Evolutionary conservation across 2,329 filamentous ascomycete species (phyloP), one percentile per base, ranked within the genome.

Genomic region (Aureobasidium sp.): DNA sequence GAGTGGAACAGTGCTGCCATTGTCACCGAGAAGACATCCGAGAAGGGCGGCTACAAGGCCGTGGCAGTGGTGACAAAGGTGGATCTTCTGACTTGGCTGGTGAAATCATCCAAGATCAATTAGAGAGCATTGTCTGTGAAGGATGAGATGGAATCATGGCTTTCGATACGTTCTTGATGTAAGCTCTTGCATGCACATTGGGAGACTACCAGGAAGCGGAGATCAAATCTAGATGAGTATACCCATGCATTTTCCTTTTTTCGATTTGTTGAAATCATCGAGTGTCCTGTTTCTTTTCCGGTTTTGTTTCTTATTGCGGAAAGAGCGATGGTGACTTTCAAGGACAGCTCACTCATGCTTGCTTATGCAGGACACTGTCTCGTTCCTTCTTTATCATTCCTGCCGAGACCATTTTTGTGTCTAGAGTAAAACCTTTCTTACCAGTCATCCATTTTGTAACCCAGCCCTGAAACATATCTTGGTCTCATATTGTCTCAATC

Each of bases 1-100:
- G 90, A 97, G 73, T 97, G 93, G 90, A 97, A 98, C 71, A 93
- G 87, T 61, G 91, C 93, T 0, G 93, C 93, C 0, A 83, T 98
- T 44, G 89, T 98, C 3, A 98, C 91, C 0, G 90, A 97, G 69
- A 78, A 80, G 61, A 74, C 74, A 11, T 79, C 73, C 10, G 79
- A 79, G 39, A 79, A 73, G 11, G 79, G 79, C 40, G 59, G 59
- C 6, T 56, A 83, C 60, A 94, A 88, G 75, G 90, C 94, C 1
- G 76, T 93, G 45, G 93, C 89, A 6, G 83, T 98, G 7, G 90
- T 94, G 6, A 97, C 93, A 27, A 98, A 98, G 79, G 93, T 98
- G 4, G 93, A 98, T 71, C 70, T 98, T 62, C 71, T 98, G 63
- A 90, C 85, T 37, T 98, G 88, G 85, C 83, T 98, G 80, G 83